Evolutionary conservation across 257 asterid species (phyloP), one percentile per base, ranked within the genome.

Genomic region (Nicotiana attenuata): DNA sequence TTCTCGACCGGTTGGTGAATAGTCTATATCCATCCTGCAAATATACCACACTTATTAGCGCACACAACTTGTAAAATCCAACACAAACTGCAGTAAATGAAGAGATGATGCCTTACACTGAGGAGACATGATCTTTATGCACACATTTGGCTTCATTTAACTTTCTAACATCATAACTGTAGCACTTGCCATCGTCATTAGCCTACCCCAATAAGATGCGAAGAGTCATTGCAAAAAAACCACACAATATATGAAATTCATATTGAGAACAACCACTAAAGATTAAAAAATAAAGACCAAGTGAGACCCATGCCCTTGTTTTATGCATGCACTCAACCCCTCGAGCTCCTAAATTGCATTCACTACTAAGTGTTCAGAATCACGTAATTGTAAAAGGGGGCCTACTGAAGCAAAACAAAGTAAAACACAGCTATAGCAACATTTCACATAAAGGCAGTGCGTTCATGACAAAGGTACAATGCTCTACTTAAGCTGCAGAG

Each of bases 1-100:
- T 88, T 96, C 99, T 82, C 99, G 97, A 67, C 99, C 99, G 33
- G 97, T 94, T 81, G 99, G 97, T 55, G 99, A 94, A 86, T 94
- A 96, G 88, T 96, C 97, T 75, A 96, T 94, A 87, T 94, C 99
- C 99, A 96, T 92, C 69, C 99, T 96, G 89, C 87, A 85, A 31
- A 84, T 35, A 17, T 41, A 75, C 82, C 24, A 52, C n/a, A 75
- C 77, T 56, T n/a, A 50, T 28, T 80, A 38, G 56, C 26, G 20
- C 22, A 35, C 29, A 50, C 80, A 47, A 75, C 24, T 50, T 75
- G 80, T 50, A 5, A 10, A 75, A 50, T 75, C 35, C 80, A 75
- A 50, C 45, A 50, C 45, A 75, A 59, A 75, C 26, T 50, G 63
- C 45, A 50, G 47, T 26, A 84, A 75, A 64, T 61, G 69, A 81